Base-by-base conservation (phyloP, 2,329 filamentous ascomycete genomes). In the Epichloe hybrida region DNA sequence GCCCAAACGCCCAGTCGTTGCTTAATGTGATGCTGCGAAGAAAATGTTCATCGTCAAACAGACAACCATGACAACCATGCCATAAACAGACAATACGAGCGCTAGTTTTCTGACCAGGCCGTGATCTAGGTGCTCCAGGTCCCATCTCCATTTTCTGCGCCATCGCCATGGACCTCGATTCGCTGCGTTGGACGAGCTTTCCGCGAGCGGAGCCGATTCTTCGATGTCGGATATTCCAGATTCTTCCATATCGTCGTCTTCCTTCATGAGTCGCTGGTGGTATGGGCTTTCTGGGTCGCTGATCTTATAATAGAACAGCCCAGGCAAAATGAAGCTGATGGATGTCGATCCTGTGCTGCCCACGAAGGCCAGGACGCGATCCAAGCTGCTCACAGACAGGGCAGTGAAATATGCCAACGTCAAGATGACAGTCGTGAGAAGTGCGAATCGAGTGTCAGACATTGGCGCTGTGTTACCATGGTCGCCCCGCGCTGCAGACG, bases 301-400 rank as follows among this genome's bases (percentile, higher is more conserved):
- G 53, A 98, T 97, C 69, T 97, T 97, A 71, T 97, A 98, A 68
- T 97, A 98, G 67, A 98, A 98, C 4, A 98, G 70, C 0, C 93
- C 93, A 0, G 93, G 93, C 0, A 98, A 76, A 57, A 98, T 97
- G 65, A 98, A 98, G 54, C 88, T 95, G 60, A 98, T 98, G 54
- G 88, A 88, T 0, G 93, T 98, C 48, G 85, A 91, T 49, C 93
- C 93, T 0, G 93, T 98, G 59, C 85, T 89, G 38, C 93, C 93
- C 11, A 98, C 93, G 59, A 96, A 98, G 0, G 93, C 91, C 0
- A 98, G 76, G 1, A 98, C 90, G 45, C 87, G 84, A 63, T 95
- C 90, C 3, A 98, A 76, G 12, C 85, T 93, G 20, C 82, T 86
- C 3, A 98, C 90, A 0, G 88, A 94, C 71, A 98, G 87, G 23